A percentile compares a stretch with the other conserved stretches of the same genome.
Evolutionary conservation across 805 yeast species (phyloP).

Genomic region (Saccharomycopsis javanensis): DNA sequence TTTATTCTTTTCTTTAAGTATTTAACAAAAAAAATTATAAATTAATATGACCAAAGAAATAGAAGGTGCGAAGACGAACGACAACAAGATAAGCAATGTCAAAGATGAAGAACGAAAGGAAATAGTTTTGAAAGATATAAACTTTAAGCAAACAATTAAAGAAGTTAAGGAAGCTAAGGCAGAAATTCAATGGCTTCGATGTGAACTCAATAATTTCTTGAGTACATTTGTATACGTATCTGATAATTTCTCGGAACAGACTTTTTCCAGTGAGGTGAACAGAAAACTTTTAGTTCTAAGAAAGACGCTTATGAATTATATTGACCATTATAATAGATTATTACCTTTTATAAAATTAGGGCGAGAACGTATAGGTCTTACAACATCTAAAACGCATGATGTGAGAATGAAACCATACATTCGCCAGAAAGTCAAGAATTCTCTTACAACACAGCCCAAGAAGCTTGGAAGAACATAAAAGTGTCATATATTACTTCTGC

Average conservation of each 20-base stretch:
- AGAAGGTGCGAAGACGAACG: background rate
- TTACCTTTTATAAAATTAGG: conserved; percentile 47
- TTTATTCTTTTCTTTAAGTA: too few species aligned
- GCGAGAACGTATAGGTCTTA: conserved; percentile 16
- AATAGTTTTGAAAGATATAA: background rate
- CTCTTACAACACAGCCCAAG: background rate
- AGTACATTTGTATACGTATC: conserved; percentile 10
- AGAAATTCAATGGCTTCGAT: conserved; percentile 15
- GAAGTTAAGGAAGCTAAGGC: conserved; percentile 12
- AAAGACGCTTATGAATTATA: conserved; percentile 6
- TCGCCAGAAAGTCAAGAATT: background rate
- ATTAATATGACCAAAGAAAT: background rate
- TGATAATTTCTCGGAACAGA: conserved; percentile 6
- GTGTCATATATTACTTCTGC: too few species aligned
- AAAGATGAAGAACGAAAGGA: background rate
- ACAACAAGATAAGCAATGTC: background rate
- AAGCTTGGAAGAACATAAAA: background rate
- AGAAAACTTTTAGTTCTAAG: conserved; percentile 14
- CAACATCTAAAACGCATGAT: background rate
- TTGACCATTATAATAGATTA: conserved; percentile 42
- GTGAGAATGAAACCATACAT: background rate
- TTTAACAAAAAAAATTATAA: background rate
- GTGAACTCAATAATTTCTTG: conserved; percentile 14
- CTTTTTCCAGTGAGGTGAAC: conserved; percentile 10
- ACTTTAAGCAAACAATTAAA: background rate